phyloP scores from a whole-genome alignment of 2,329 filamentous ascomycete genomes.

The Mariannaea elegans region DNA sequence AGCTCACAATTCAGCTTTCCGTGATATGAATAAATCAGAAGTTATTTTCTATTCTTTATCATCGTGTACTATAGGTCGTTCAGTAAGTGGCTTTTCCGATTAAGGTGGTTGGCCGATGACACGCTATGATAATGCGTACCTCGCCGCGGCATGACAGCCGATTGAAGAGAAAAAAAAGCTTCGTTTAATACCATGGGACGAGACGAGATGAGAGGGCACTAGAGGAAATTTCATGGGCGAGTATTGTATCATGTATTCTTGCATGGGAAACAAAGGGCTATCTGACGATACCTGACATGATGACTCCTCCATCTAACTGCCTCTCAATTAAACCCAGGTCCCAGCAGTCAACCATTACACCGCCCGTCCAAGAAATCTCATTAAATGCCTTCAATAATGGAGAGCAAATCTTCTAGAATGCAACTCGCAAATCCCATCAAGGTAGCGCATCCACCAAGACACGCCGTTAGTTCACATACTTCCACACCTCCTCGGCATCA shows the following conservation, averaged over 20 bases:
- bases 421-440: constrained; percentile 36
- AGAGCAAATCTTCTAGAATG: constrained; percentile 40
- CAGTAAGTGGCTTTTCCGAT: no score
- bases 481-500: constrained; percentile 44
- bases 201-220: no score
- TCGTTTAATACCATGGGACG: no score
- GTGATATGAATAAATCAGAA: no score
- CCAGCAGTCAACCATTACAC: constrained; percentile 44
- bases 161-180: no score
- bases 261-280: constrained; percentile 31
- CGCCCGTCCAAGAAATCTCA: constrained; percentile 47
- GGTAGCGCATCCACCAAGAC: constrained; percentile 11
- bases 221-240: no score
- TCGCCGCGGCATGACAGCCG: no score
- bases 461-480: constrained; percentile 41
- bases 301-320: constrained; percentile 37
- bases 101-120: no score
- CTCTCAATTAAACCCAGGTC: constrained; percentile 43
- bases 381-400: constrained; percentile 45
- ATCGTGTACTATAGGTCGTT: no score
- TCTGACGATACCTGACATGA: constrained; percentile 38
- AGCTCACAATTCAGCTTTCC: not conserved
- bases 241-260: constrained; percentile 22
- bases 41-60: no score
- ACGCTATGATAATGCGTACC: no score